Conservation (phyloP, 148 eudicot genomes). For the Vaccinium macrocarpon region DNA sequence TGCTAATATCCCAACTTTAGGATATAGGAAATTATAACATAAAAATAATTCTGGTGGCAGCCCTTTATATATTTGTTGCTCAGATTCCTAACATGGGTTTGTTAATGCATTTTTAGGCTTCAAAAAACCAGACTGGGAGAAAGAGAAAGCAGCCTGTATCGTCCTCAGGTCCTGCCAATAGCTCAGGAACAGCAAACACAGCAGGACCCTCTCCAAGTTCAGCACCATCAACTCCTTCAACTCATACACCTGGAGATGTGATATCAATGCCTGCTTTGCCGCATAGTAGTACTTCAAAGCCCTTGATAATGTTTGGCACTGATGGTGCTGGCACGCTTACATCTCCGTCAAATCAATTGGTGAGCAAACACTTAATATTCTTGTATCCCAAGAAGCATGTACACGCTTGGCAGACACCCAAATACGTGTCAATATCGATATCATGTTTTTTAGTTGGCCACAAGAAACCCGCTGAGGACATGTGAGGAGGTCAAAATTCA, state of each 20-base stretch:
- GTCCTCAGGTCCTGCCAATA: constrained; percentile 94
- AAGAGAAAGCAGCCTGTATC: constrained; percentile 91
- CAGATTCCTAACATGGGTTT: constrained; percentile 34
- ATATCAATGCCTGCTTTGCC: constrained; percentile 73
- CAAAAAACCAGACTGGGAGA: constrained; percentile 79
- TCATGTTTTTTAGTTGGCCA: not conserved
- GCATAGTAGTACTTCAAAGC: constrained; percentile 61
- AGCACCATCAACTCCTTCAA: constrained; percentile 95
- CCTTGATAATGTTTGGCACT: constrained; percentile 66
- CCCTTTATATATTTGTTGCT: constrained; percentile 17
- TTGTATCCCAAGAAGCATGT: not conserved
- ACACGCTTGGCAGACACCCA: not conserved
- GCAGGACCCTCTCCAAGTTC: constrained; percentile 96
- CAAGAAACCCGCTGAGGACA: not conserved
- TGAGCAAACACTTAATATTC: constrained; percentile 28
- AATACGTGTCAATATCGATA: not conserved
- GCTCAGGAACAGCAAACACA: constrained; percentile 97
- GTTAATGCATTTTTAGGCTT: constrained; percentile 45
- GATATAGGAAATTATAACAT: not conserved
- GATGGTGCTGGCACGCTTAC: constrained; percentile 61
- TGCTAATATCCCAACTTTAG: constrained; percentile 30
- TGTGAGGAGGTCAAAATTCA: not conserved
- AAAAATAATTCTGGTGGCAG: not conserved
- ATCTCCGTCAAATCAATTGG: constrained; percentile 80
- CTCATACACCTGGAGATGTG: constrained; percentile 90